phyloP scores from a whole-genome alignment of 768 basidiomycete species.

The Albatrellus ellisii region DNA sequence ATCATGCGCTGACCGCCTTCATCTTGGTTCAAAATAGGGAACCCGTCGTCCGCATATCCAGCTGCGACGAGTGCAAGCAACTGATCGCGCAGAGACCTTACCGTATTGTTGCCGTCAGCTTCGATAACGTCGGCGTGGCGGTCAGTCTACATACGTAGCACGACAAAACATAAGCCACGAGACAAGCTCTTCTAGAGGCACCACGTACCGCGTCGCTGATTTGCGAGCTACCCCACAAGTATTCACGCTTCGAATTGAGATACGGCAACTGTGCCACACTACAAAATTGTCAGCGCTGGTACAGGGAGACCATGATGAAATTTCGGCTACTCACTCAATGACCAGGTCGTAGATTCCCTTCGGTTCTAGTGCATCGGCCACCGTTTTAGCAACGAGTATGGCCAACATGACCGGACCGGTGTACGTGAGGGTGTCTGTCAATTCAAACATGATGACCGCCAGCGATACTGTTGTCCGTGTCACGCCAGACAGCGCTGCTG shows the following conservation, averaged over 20 bases:
- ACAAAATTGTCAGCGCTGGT: too few species aligned
- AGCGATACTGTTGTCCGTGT: slow-evolving; percentile 88
- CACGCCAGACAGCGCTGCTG: slow-evolving; percentile 89
- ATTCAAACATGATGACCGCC: slow-evolving; percentile 93
- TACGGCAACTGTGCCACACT: slow-evolving; percentile 82
- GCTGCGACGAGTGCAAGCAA: slow-evolving; percentile 42
- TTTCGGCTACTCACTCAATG: slow-evolving; percentile 66
- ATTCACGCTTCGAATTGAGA: slow-evolving; percentile 82
- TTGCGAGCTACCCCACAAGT: slow-evolving; percentile 69
- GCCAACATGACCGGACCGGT: slow-evolving; percentile 82
- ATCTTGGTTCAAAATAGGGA: slow-evolving; percentile 65
- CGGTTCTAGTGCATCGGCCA: slow-evolving; percentile 79
- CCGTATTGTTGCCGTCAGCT: slow-evolving; percentile 63
- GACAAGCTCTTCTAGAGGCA: not conserved
- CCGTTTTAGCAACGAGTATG: slow-evolving; percentile 82
- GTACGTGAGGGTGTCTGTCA: slow-evolving; percentile 89
- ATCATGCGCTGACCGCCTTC: slow-evolving; percentile 49
- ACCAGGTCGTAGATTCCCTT: slow-evolving; percentile 97
- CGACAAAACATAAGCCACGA: not conserved
- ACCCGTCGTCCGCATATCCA: slow-evolving; percentile 69
- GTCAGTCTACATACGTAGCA: slow-evolving; percentile 36
- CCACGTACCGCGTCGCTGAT: slow-evolving; percentile 66
- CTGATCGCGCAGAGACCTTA: slow-evolving; percentile 58
- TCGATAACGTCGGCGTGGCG: slow-evolving; percentile 57
- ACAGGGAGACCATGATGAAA: too few species aligned